Evolutionary conservation across 192 early-diverging fungal genomes (phyloP), one percentile per base, ranked within the genome.

Genomic region (Coemansia sp.): DNA sequence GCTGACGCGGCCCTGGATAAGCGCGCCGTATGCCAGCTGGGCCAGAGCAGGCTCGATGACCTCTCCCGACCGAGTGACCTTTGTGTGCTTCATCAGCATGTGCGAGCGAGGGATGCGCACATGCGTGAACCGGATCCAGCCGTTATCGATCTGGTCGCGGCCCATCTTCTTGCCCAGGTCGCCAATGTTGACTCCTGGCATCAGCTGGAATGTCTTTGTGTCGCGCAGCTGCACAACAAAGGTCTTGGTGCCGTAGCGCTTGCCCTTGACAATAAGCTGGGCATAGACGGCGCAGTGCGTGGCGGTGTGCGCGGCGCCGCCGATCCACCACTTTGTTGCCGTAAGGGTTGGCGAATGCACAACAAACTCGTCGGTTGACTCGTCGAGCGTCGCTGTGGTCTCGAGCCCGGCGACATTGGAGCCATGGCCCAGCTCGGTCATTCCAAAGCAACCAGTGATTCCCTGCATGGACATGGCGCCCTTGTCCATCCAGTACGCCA

Each of bases 241-340:
- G 53, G 88, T 89, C 80, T 93, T 92, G 66, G 88, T 86, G 54
- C 94, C 94, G 68, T 93, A 88, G 48, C 82, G 66, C 71, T 90
- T 89, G 58, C 87, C 89, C 51, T 87, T 88, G 36, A 94, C 90
- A 27, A 89, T 74, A 29, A 94, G 84, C 78, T 93, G 91, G 13
- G 92, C 93, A 68, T 91, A 93, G 8, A 92, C 88, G 18, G 87
- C 83, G 35, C 85, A 82, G 74, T 91, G 89, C 1, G 91, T 93
- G 35, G 92, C 92, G 10, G 89, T 89, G 65, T 93, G 91, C n/a
- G 92, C 94, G 16, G 94, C 94, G 56, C 91, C 92, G 64, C 94
- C 94, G 71, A 96, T 96, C 94, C 94, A 96, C 94, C 94, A 96
- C 78, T 96, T 94, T 46, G 93, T 96, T 28, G 90, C 87, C 10